These are phyloP conservation scores for Nigrospora oryzae DNA, from an alignment of 2,329 filamentous ascomycete species.

Conservation along the genomic window DNA sequence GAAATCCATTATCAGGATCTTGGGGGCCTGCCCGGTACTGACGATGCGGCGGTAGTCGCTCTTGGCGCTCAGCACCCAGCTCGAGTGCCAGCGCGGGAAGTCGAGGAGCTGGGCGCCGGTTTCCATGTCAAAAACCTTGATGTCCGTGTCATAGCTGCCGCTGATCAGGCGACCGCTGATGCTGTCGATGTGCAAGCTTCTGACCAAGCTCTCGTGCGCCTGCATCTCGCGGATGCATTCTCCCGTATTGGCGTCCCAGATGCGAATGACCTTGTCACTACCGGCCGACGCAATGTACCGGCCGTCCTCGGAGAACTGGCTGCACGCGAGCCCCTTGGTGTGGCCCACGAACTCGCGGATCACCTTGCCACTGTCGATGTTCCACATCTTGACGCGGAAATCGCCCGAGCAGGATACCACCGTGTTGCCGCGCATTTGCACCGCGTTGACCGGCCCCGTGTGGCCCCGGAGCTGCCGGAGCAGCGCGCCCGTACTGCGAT, in stretches of 20 bases:
- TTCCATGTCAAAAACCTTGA: slow-evolving; percentile 87
- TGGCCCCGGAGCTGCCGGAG: slow-evolving; percentile 79
- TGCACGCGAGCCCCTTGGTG: slow-evolving; percentile 88
- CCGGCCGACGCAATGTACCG: slow-evolving; percentile 87
- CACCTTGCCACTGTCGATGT: slow-evolving; percentile 78
- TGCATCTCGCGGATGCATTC: slow-evolving; percentile 72
- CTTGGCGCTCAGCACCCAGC: slow-evolving; percentile 95
- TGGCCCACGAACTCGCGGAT: slow-evolving; percentile 87
- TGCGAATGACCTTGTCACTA: slow-evolving; percentile 90
- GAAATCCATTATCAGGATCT: slow-evolving; percentile 92
- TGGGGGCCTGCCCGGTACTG: slow-evolving; percentile 87
- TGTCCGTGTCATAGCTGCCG: slow-evolving; percentile 89
- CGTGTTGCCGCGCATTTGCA: slow-evolving; percentile 87
- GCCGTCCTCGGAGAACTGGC: slow-evolving; percentile 94
- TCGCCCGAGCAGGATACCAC: slow-evolving; percentile 93
- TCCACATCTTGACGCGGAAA: slow-evolving; percentile 90
- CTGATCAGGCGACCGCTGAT: slow-evolving; percentile 80
- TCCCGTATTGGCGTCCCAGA: slow-evolving; percentile 90
- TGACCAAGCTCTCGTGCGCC: slow-evolving; percentile 79
- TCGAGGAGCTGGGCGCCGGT: slow-evolving; percentile 71
- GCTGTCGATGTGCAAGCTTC: slow-evolving; percentile 84
- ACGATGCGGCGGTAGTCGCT: slow-evolving; percentile 92
- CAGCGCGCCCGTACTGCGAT: slow-evolving; percentile 67
- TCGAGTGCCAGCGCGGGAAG: slow-evolving; percentile 91
- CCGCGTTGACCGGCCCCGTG: slow-evolving; percentile 87